Percentiles rank a stretch among this genome's conserved stretches.
Conservation (phyloP, 2,329 filamentous ascomycete genomes). For the Fusarium nurragi region DNA sequence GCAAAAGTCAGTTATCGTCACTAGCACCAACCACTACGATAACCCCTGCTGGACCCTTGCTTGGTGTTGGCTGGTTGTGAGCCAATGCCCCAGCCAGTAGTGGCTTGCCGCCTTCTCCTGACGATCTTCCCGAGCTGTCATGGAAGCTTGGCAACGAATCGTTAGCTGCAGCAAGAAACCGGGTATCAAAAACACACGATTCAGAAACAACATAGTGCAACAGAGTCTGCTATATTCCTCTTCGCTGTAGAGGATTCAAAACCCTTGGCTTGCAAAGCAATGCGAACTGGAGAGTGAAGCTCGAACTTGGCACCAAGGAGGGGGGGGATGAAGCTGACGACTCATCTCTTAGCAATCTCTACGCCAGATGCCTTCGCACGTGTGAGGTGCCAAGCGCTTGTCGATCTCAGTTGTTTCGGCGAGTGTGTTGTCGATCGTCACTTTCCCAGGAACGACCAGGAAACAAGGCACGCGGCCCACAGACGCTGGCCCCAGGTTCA, state of each 20-base stretch:
- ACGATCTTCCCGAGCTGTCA: conserved; percentile 33
- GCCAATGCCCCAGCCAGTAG: conserved; percentile 30
- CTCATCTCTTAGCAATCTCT: conserved; percentile 6
- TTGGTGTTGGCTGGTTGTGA: conserved; percentile 15
- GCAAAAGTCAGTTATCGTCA: not conserved
- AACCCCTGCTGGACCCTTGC: conserved; percentile 21
- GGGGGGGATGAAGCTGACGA: conserved; percentile 37
- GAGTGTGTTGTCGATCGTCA: conserved; percentile 34
- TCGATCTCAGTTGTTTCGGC: conserved; percentile 31
- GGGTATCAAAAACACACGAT: conserved; percentile 27
- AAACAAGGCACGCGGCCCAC: conserved; percentile 25
- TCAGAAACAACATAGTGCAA: conserved; percentile 2
- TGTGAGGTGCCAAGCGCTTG: conserved; percentile 22
- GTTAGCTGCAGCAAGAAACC: conserved; percentile 10
- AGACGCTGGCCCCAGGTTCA: conserved; percentile 11
- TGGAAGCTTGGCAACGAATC: conserved; percentile 32
- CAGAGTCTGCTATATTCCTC: conserved; percentile 6
- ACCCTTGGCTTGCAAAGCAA: not conserved
- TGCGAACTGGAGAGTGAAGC: not conserved
- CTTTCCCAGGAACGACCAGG: conserved; percentile 7
- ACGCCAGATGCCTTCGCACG: conserved; percentile 16
- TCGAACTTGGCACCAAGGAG: conserved; percentile 2
- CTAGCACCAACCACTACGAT: not conserved
- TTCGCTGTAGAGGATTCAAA: conserved; percentile 35
- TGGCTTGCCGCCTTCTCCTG: conserved; percentile 41